phyloP scores from a whole-genome alignment of 2,329 filamentous ascomycete genomes.

The Aspergillus udagawae region DNA sequence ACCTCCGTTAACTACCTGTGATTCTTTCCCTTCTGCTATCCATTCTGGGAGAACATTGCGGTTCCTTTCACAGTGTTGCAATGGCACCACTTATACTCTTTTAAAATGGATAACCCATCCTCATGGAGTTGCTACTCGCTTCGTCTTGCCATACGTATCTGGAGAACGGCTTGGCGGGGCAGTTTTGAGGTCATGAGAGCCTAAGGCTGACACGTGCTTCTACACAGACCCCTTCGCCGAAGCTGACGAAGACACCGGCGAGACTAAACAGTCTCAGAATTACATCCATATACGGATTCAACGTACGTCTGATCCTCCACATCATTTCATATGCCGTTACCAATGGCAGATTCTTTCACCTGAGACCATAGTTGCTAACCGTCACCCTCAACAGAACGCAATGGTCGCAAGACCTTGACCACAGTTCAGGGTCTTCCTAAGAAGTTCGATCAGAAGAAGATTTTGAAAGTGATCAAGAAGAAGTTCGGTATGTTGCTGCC shows the following conservation, averaged over 20 bases:
- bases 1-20: constrained; percentile 17
- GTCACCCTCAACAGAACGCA: constrained; percentile 68
- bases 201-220: constrained; percentile 31
- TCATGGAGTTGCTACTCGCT: not conserved
- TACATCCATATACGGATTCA: constrained; percentile 99
- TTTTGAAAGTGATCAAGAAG: constrained; percentile 99
- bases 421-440: constrained; percentile 98
- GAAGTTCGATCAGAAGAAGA: constrained; percentile 99
- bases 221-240: constrained; percentile 97
- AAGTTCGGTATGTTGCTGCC: constrained; percentile 69
- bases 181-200: constrained; percentile 24
- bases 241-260: constrained; percentile 98
- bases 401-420: constrained; percentile 99
- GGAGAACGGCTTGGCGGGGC: constrained; percentile 32
- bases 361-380: constrained; percentile 17
- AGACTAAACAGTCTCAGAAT: constrained; percentile 91
- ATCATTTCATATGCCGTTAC: not conserved
- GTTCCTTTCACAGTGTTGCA: not conserved
- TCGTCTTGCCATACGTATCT: constrained; percentile 1
- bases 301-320: constrained; percentile 59
- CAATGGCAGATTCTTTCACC: constrained; percentile 5
- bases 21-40: constrained; percentile 4
- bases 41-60: not conserved
- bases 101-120: not conserved
- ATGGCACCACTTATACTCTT: not conserved